Base-by-base conservation (phyloP, 805 yeast genomes). In the Torulaspora maleeae region DNA sequence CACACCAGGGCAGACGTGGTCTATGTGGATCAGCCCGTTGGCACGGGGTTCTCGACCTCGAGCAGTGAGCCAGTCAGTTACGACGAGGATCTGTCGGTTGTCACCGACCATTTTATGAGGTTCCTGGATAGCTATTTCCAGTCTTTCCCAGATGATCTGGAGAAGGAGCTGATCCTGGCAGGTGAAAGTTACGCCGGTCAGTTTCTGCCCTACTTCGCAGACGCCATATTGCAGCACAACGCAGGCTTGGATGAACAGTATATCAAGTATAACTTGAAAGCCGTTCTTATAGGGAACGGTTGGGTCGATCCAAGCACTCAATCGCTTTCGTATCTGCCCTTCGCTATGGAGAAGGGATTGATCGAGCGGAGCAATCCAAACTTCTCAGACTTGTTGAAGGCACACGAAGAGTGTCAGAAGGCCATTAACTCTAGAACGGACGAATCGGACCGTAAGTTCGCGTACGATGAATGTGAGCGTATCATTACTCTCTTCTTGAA, bases 151-250 rank as follows among this genome's bases (percentile, higher is more conserved):
- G 80, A 84, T 38, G 87, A 86, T 53, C 50, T 62, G 2, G 54
- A 56, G 5, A 80, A 83, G 49, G 84, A 86, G 24, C 69, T 93
- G 2, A 79, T 80, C 52, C 65, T 93, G 27, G 95, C 96, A 0
- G 99, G 99, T 25, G 99, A 93, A 69, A 86, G 95, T 53, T 93
- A 84, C 67, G 98, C 98, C 1, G 99, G 99, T 16, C 97, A 93
- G 63, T 93, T 88, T 61, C 85, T 93, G 43, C 98, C 99, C 0
- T 86, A 84, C 63, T 78, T 90, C 48, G 95, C 91, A 0, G 70
- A 76, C 30, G 79, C 78, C 1, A 71, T 91, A 4, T 54, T 79
- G 38, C 67, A 72, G 2, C 67, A 76, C 30, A 78, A 82, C 57
- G 53, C 57, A 9, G 47, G 59, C 30, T 36, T 59, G 38, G 52